Percentiles rank a stretch among this genome's conserved stretches.
phyloP scores from a whole-genome alignment of 768 basidiomycete species.

The Lyophyllum decastes region DNA sequence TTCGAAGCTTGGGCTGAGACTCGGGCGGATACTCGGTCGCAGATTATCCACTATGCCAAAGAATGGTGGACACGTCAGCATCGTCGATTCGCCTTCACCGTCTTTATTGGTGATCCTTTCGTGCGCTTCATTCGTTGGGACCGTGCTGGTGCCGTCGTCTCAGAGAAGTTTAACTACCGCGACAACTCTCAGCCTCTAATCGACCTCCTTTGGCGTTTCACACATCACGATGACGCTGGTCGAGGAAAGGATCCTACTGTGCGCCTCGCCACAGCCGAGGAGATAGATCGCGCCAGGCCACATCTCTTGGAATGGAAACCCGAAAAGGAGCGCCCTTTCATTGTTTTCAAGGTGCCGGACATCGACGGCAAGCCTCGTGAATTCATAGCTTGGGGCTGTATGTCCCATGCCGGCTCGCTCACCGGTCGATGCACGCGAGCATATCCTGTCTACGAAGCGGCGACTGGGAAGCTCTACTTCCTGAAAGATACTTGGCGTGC shows the following conservation, averaged over 20 bases:
- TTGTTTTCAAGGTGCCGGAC: conserved; percentile 11
- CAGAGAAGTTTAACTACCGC: conserved; percentile 25
- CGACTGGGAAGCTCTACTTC: conserved; percentile 14
- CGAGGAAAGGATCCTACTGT: conserved; percentile 31
- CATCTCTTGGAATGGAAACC: conserved; percentile 6
- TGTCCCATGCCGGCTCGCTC: conserved; percentile 13
- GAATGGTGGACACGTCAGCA: conserved; percentile 26
- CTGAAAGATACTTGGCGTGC: conserved; percentile 30
- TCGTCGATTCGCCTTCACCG: conserved; percentile 27
- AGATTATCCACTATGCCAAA: conserved; percentile 24
- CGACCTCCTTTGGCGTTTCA: conserved; percentile 31
- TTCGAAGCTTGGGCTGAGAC: not conserved
- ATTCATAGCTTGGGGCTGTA: not conserved
- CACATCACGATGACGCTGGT: conserved; percentile 11
- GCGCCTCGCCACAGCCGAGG: conserved; percentile 6
- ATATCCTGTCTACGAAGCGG: conserved; percentile 15
- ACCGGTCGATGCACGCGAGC: conserved; percentile 19
- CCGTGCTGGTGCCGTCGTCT: conserved; percentile 32
- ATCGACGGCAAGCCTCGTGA: not conserved
- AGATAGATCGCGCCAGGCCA: not conserved
- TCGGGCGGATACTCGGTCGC: conserved; percentile 15
- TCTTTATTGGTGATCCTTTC: conserved; percentile 25
- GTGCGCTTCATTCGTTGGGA: conserved; percentile 35
- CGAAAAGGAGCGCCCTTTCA: not conserved
- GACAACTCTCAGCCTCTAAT: conserved; percentile 18